phyloP scores from a whole-genome alignment of 768 basidiomycete species.

The Xanthoconium stramineum region DNA sequence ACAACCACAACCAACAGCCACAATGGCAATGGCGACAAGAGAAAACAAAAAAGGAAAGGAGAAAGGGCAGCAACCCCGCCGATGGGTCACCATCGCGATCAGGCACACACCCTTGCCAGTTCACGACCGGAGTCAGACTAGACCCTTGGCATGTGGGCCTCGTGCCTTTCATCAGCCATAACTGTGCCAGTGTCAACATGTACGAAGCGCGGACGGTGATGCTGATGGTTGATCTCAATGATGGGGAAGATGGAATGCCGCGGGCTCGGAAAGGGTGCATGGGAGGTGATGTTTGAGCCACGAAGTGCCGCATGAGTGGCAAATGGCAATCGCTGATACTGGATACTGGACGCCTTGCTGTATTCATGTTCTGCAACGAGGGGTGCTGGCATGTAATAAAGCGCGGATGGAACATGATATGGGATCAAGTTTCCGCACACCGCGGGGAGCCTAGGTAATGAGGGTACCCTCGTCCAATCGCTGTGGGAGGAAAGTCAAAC shows the following conservation, averaged over 20 bases:
- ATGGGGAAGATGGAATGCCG: neutral
- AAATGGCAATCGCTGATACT: no score
- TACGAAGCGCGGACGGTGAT: neutral
- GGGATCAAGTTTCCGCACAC: neutral
- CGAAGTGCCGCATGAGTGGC: no score
- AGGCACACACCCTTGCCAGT: neutral
- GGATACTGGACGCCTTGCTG: no score
- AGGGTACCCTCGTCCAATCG: neutral
- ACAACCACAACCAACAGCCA: neutral
- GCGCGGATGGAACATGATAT: neutral
- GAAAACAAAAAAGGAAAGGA: neutral
- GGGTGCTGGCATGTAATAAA: neutral
- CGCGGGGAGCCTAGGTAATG: neutral
- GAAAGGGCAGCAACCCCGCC: neutral
- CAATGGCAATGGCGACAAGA: neutral
- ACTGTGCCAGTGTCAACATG: neutral
- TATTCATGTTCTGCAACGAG: neutral
- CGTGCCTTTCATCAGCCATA: constrained; percentile 8
- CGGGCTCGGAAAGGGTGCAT: neutral
- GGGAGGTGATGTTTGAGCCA: neutral
- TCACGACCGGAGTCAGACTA: neutral
- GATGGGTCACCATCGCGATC: constrained; percentile 16
- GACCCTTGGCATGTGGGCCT: neutral
- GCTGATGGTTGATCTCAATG: neutral
- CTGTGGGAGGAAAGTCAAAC: neutral